Evolutionary conservation across 805 yeast genomes (phyloP).

Genomic region (Jamesozyma gamospora): DNA sequence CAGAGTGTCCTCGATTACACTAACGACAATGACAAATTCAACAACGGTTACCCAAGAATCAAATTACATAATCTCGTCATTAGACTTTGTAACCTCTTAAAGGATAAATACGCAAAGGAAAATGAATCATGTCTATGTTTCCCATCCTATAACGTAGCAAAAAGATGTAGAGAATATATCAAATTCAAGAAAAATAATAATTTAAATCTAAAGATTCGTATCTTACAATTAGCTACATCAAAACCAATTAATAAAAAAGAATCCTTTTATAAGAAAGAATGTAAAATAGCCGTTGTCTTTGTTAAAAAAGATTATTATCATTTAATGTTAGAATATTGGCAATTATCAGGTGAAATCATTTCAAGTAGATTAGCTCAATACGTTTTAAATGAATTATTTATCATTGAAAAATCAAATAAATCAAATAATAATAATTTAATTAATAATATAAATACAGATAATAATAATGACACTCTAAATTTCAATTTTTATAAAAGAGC

Average conservation of each 20-base stretch:
- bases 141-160: conserved; percentile 70
- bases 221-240: conserved; percentile 64
- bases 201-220: conserved; percentile 35
- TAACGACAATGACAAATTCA: conserved; percentile 37
- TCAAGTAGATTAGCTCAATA: conserved; percentile 87
- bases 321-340: conserved; percentile 86
- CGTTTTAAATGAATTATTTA: conserved; percentile 50
- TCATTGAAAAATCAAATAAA: conserved; percentile 25
- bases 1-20: conserved; percentile 86
- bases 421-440: conserved; percentile 33
- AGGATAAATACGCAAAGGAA: conserved; percentile 65
- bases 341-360: conserved; percentile 94
- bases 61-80: conserved; percentile 58
- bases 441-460: conserved; percentile 84
- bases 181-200: conserved; percentile 29
- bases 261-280: conserved; percentile 47
- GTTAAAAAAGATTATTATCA: conserved; percentile 50
- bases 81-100: conserved; percentile 43
- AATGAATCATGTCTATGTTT: conserved; percentile 69
- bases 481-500: conserved; percentile 67
- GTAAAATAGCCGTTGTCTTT: conserved; percentile 70
- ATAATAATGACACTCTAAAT: conserved; percentile 53
- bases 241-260: conserved; percentile 55
- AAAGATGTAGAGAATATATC: conserved; percentile 75
- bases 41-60: conserved; percentile 44